Percentiles rank a stretch among this genome's conserved stretches.
These are phyloP conservation scores for Eimeria brunetti DNA, from an alignment of 169 alveolate genomes.

Conservation along the genomic window DNA sequence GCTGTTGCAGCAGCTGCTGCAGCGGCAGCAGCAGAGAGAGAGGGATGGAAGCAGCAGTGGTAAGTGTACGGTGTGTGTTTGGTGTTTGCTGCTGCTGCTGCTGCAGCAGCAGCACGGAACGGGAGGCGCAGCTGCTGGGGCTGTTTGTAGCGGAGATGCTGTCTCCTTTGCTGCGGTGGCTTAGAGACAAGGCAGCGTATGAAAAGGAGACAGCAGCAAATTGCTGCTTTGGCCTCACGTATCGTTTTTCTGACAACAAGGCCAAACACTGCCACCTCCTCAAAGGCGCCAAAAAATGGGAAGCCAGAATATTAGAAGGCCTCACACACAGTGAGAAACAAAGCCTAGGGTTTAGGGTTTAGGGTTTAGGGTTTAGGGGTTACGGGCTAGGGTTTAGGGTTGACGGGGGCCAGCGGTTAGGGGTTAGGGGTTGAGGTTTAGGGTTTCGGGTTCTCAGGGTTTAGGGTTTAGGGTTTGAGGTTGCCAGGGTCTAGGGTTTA, in stretches of 20 bases:
- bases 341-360: not conserved
- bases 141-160: constrained; percentile 66
- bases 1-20: not conserved
- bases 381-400: no score
- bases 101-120: constrained; percentile 71
- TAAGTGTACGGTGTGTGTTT: not conserved
- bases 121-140: constrained; percentile 76
- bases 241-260: not conserved
- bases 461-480: not conserved
- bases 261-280: constrained; percentile 25
- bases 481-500: constrained; percentile 19
- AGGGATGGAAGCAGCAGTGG: not conserved
- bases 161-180: constrained; percentile 49
- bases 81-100: not conserved
- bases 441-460: no score
- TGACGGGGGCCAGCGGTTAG: no score
- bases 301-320: constrained; percentile 57
- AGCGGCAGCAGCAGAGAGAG: not conserved
- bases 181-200: constrained; percentile 9
- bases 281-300: constrained; percentile 77
- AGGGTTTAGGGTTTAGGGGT: not conserved
- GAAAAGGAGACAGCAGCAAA: constrained; percentile 44
- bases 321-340: constrained; percentile 42
- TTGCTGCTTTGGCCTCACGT: constrained; percentile 57
- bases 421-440: no score